phyloP scores from a whole-genome alignment of 352 stramenopile genomes.

The Globisporangium megalacanthum region DNA sequence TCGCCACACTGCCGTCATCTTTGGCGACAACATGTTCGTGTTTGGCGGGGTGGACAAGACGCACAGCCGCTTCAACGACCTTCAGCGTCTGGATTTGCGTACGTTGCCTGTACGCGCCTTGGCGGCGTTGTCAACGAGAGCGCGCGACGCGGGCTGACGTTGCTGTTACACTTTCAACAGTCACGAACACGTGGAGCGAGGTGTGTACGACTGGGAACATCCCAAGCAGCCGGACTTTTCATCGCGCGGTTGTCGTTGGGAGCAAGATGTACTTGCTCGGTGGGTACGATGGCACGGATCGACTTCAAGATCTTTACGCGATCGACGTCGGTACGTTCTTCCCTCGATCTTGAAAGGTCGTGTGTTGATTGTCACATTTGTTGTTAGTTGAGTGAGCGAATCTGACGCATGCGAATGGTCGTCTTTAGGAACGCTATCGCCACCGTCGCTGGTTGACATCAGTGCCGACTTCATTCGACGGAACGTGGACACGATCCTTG shows the following conservation, averaged over 20 bases:
- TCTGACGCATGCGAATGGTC: background rate
- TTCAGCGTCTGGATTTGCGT: slow-evolving; percentile 70
- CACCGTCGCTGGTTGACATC: slow-evolving; percentile 65
- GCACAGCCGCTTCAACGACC: slow-evolving; percentile 83
- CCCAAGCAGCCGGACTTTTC: slow-evolving; percentile 83
- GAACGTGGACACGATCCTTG: slow-evolving; percentile 57
- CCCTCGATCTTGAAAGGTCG: background rate
- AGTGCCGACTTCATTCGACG: slow-evolving; percentile 63
- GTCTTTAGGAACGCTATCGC: slow-evolving; percentile 41
- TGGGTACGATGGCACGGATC: slow-evolving; percentile 81
- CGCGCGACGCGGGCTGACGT: background rate
- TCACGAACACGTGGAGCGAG: slow-evolving; percentile 82
- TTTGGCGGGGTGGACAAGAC: slow-evolving; percentile 89
- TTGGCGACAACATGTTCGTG: slow-evolving; percentile 83
- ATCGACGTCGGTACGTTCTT: slow-evolving; percentile 57
- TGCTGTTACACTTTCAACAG: slow-evolving; percentile 6
- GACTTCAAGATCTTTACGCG: slow-evolving; percentile 80
- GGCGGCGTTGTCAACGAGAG: background rate
- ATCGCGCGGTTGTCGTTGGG: slow-evolving; percentile 69
- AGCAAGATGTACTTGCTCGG: slow-evolving; percentile 86
- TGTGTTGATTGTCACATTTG: background rate
- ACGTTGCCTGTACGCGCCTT: background rate
- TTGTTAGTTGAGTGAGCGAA: no score
- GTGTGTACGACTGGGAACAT: slow-evolving; percentile 78
- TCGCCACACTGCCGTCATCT: slow-evolving; percentile 81